Base-by-base conservation (phyloP, 495 filamentous ascomycete genomes). In the Penicillium soppii region DNA sequence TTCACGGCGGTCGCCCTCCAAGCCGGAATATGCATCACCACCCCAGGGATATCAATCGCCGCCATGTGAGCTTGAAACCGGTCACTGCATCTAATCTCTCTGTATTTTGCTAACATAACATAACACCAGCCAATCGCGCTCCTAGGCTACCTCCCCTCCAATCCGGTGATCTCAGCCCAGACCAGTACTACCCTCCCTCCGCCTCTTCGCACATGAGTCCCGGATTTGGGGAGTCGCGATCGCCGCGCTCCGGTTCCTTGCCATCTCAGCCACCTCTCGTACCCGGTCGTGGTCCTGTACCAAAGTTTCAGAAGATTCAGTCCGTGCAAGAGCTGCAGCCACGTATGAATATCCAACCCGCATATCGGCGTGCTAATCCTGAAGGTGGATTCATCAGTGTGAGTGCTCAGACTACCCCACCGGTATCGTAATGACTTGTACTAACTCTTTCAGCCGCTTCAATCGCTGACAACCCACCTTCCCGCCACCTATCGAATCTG, bases 311-410 rank as follows among this genome's bases (percentile, higher is more conserved):
- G 55, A 90, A 89, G 61, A 77, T 95, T 55, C 78, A 84, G 51
- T 81, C 81, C 9, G 74, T 85, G 17, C 73, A 82, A 26, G 90
- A 96, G 32, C 74, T 99, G 43, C 82, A 88, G 39, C 91, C 92
- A 7, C 87, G 87, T 59, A 81, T 92, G 54, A 95, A 92, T 65
- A 47, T 76, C 12, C 95, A 99, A 56, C 95, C 95, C 21, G 80
- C 92, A 4, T 97, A 92, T 65, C 84, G 95, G 47, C 81, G 95
- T 64, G 95, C 95, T 44, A 92, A 96, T 64, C 95, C 95, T 0
- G 95, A 99, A 65, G 95, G 95, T 47, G 95, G 95, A 44, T 99
- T 99, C 67, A 97, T 99, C 61, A 97, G 95, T 68, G 92, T 95
- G 76, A 75, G 89, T 79, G 22, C 48, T 27, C 43, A 22, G 13